phyloP scores from a whole-genome alignment of 352 stramenopile genomes.

The Pythium angustatum region DNA sequence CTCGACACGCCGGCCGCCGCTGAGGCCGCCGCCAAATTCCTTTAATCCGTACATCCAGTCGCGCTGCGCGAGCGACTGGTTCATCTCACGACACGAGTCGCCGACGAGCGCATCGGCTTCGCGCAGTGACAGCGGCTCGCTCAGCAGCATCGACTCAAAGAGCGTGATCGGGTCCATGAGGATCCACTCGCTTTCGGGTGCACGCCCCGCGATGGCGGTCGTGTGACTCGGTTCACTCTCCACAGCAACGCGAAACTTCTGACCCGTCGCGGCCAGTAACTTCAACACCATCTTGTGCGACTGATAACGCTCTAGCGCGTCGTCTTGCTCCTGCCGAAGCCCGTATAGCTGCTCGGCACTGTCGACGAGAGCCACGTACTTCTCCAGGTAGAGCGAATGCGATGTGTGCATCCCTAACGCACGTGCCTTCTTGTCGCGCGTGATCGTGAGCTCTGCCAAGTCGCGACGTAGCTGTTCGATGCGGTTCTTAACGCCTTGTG shows the following conservation, averaged over 20 bases:
- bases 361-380: neutral
- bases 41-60: neutral
- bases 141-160: conserved; percentile 53
- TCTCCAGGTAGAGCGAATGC: neutral
- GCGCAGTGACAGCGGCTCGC: conserved; percentile 30
- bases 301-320: neutral
- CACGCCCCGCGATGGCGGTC: neutral
- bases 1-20: neutral
- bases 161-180: conserved; percentile 28
- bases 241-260: neutral
- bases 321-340: neutral
- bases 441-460: neutral
- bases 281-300: neutral
- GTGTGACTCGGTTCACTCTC: neutral
- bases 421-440: neutral
- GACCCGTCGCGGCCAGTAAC: neutral
- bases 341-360: neutral
- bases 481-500: neutral
- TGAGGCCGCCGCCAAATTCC: neutral
- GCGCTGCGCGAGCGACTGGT: neutral
- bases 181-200: neutral
- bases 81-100: conserved; percentile 40
- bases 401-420: neutral
- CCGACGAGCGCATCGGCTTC: conserved; percentile 50
- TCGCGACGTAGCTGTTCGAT: neutral